A percentile compares a stretch with the other conserved stretches of the same genome.
Conservation (phyloP, 2,329 filamentous ascomycete genomes). For the Microcyclospora tardicrescens region DNA sequence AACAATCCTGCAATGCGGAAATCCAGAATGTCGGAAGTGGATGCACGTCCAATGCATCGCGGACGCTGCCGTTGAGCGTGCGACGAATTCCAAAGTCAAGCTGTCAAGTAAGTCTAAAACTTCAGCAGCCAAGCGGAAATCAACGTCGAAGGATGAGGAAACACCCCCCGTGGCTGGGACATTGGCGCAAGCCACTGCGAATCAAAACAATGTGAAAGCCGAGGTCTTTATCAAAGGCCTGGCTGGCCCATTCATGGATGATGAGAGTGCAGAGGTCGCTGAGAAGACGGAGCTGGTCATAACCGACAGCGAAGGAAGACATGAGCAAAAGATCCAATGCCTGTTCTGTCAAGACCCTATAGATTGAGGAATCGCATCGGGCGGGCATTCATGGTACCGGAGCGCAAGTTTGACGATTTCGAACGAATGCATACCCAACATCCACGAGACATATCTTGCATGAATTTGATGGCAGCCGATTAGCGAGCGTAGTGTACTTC, state of each 20-base stretch:
- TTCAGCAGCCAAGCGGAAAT: too few species aligned
- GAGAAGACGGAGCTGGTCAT: slow-evolving; percentile 17
- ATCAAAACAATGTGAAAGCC: slow-evolving; percentile 7
- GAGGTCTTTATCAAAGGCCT: slow-evolving; percentile 17
- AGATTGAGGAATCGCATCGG: slow-evolving; percentile 1
- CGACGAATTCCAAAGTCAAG: slow-evolving; percentile 6
- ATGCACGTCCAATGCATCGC: slow-evolving; percentile 30
- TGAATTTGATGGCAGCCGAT: too few species aligned
- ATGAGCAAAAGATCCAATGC: slow-evolving; percentile 16
- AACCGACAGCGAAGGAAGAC: slow-evolving; percentile 12
- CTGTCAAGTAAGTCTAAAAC: not conserved
- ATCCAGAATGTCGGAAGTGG: slow-evolving; percentile 27
- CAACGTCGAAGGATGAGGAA: too few species aligned
- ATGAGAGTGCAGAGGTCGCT: not conserved
- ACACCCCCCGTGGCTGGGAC: too few species aligned
- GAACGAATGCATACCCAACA: too few species aligned
- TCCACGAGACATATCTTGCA: too few species aligned
- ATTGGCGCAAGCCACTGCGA: slow-evolving; percentile 2
- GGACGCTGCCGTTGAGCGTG: slow-evolving; percentile 13
- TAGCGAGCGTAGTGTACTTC: too few species aligned
- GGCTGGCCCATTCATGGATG: slow-evolving; percentile 1
- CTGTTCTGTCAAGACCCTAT: slow-evolving; percentile 16
- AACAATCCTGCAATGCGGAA: slow-evolving; percentile 28
- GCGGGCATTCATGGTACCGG: too few species aligned
- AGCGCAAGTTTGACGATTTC: too few species aligned